Evolutionary conservation across 495 filamentous ascomycete species (phyloP), one percentile per base, ranked within the genome.

Genomic region (Penicillium roqueforti): DNA sequence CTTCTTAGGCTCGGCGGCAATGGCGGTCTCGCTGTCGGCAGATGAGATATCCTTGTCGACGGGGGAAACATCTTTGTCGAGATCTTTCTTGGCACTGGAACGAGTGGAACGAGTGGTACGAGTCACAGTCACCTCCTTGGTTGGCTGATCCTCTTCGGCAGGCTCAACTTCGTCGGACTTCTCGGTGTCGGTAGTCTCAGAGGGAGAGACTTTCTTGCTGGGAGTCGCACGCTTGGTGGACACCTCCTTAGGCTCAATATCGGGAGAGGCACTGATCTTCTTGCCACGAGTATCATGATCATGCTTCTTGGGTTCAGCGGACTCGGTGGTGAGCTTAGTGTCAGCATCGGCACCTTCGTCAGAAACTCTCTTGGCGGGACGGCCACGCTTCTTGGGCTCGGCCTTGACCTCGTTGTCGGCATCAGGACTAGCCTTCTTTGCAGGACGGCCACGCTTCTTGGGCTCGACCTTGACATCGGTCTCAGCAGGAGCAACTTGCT

Each of bases 381-480:
- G 65, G 55, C 70, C 61, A 52, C 76, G 69, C 42, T 29, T 28
- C 23, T 44, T 45, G 14, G 26, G 0, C 63, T 37, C 46, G 31
- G 8, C n/a, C 32, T 36, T 36, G 32, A 3, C 31, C 6, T 48
- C 31, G 6, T 11, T 11, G 3, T 28, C 16, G 13, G 42, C n/a
- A 20, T 29, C 26, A 3, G 25, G n/a, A 11, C n/a, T 6, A 10
- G 7, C 5, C 22, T 50, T 60, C 55, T 74, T 73, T 53, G 64
- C 48, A 58, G 66, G 47, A 58, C 72, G 65, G 54, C 70, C 61
- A 52, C 76, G 69, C 42, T 45, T 29, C 41, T 45, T 45, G 14
- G 42, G 42, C 62, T 37, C 46, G 31, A 7, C 32, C 61, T 37
- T 22, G 31, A 1, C 32, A 3, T 48, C 46, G 8, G 44, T 8